Evolutionary conservation across 2,329 filamentous ascomycete genomes (phyloP).

Genomic region (Paramyrothecium roridum): DNA sequence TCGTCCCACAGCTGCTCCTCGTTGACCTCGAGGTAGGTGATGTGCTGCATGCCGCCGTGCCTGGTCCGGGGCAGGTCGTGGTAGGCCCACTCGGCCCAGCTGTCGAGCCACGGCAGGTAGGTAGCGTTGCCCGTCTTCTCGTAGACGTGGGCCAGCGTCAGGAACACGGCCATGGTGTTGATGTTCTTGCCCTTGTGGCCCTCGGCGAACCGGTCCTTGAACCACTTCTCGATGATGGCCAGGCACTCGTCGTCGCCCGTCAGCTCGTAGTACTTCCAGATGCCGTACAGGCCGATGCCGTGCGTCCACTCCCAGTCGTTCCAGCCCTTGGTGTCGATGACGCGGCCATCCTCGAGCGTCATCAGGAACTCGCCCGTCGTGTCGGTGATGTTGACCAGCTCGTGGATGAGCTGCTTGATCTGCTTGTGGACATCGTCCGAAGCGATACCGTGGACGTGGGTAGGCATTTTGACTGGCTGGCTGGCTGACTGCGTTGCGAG

Average conservation of each 20-base stretch:
- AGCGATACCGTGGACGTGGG: constrained; percentile 40
- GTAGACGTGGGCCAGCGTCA: constrained; percentile 75
- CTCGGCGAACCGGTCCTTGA: constrained; percentile 62
- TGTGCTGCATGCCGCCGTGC: constrained; percentile 71
- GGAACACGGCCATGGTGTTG: constrained; percentile 78
- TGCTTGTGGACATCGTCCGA: constrained; percentile 46
- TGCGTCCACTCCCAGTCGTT: constrained; percentile 83
- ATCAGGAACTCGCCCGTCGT: constrained; percentile 71
- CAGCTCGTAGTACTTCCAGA: constrained; percentile 78
- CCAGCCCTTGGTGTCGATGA: constrained; percentile 85
- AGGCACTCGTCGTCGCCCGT: constrained; percentile 61
- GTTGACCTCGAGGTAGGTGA: constrained; percentile 70
- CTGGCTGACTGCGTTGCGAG: not conserved
- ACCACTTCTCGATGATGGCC: constrained; percentile 71
- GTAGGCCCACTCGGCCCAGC: constrained; percentile 82
- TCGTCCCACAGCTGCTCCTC: constrained; percentile 80
- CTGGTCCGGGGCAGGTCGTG: constrained; percentile 70
- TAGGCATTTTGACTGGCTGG: constrained; percentile 19
- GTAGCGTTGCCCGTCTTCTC: constrained; percentile 67
- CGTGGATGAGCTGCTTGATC: constrained; percentile 66
- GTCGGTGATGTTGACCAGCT: constrained; percentile 76
- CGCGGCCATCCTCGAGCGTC: constrained; percentile 65
- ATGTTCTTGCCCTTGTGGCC: constrained; percentile 80
- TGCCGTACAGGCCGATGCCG: constrained; percentile 74
- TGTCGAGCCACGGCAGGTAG: constrained; percentile 74